Evolutionary conservation across 2,329 filamentous ascomycete genomes (phyloP).

Genomic region (Aspergillus ruber): DNA sequence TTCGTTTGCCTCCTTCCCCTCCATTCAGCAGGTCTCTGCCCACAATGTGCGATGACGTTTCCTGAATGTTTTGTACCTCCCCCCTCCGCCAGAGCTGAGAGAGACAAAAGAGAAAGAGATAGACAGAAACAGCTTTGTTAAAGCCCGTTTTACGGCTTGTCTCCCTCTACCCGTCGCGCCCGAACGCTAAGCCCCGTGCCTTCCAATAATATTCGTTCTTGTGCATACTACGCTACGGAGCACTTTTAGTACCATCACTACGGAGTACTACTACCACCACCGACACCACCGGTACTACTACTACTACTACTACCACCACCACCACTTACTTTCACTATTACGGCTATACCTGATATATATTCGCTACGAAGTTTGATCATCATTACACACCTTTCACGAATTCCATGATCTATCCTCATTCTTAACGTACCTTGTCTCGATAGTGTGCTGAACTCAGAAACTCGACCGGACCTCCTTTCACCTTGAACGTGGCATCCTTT

Average conservation of each 20-base stretch:
- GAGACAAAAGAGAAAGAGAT: too few relatives aligned
- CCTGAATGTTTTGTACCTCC: background rate
- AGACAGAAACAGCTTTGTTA: too few relatives aligned
- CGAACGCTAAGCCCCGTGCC: too few relatives aligned
- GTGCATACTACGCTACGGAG: too few relatives aligned
- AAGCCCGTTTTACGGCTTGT: too few relatives aligned
- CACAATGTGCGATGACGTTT: constrained; percentile 1
- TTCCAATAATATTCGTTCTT: too few relatives aligned
- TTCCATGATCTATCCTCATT: background rate
- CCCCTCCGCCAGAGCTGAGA: background rate
- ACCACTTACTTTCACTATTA: background rate
- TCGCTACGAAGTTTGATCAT: background rate
- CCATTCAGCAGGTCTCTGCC: background rate
- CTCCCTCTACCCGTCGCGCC: too few relatives aligned
- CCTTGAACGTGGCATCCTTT: background rate
- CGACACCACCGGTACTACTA: too few relatives aligned
- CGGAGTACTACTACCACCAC: background rate
- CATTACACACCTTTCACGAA: background rate
- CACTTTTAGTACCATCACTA: too few relatives aligned
- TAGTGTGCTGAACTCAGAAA: background rate
- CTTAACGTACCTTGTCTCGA: background rate
- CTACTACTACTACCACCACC: too few relatives aligned
- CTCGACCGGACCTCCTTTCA: background rate
- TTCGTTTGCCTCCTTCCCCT: constrained; percentile 1
- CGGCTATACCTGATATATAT: background rate